Evolutionary conservation across 1,284 basidiomycete genomes (phyloP), one percentile per base, ranked within the genome.

Genomic region (Boletus holoroseus): DNA sequence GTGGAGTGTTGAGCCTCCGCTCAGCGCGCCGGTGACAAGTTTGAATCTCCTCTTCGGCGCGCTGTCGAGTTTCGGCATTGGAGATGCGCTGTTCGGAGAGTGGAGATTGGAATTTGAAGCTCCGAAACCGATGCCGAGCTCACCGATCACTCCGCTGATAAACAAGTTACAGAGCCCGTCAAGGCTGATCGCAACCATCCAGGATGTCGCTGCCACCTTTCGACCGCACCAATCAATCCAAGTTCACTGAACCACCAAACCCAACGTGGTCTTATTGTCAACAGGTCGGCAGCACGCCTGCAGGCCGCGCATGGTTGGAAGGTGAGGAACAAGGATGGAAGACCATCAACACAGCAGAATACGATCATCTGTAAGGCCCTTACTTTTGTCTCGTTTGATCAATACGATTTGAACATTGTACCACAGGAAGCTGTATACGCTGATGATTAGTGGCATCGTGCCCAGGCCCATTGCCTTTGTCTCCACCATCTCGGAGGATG

Each of bases 401-500:
- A 5, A 9, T 16, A 18, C 6, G 31, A 34, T 2, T 11, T 31
- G 38, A 54, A 20, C 6, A 7, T 11, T 39, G 13, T 16, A 3
- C 2, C 12, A 30, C 40, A 57, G 56, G 43, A 60, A 66, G 45
- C 26, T 76, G 4, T 78, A 81, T 58, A 62, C 68, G 40, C 61
- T 85, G 51, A 69, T 85, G 68, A 75, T 79, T 20, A 76, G 76
- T n/a, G 81, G 79, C 3, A 75, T 85, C 39, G 73, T 74, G 18
- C 85, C 85, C 0, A 73, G 86, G 38, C 85, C 85, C 2, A 75
- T 88, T 47, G 85, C 80, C 0, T 85, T 88, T 55, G 76, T 86
- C 5, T 85, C 85, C 7, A 78, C 78, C 7, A 55, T 83, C 32
- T 73, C 74, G 1, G 67, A 70, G 5, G 66, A 76, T 27, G 84